Base-by-base conservation (phyloP, 495 filamentous ascomycete species). In the Aspergillus ellipticus region DNA sequence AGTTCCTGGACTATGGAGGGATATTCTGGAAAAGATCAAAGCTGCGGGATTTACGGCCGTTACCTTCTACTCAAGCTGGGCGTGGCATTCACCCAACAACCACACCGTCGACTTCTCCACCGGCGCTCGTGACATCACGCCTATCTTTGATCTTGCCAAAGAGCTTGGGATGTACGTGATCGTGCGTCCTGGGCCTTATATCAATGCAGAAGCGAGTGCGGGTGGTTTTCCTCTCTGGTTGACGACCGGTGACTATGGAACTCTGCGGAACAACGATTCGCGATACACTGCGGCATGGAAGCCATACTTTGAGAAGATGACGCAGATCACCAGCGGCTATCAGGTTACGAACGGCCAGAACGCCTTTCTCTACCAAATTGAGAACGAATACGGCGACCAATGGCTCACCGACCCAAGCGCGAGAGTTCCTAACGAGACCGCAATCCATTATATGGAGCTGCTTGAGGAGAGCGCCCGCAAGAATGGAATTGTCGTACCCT, bases 1-100 rank as follows among this genome's bases (percentile, higher is more conserved):
- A 0, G 81, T 83, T 5, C 83, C 82, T 1, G 78, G 74, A 15
- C 66, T 86, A 7, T 85, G 83, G 82, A 66, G 75, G 15, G 82
- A 85, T 61, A 70, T 85, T 20, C 70, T 85, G 1, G 74, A 86
- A 60, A 87, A 87, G 63, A 77, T 85, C 53, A 86, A 85, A 66
- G 82, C 84, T 11, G 75, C 80, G 15, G 82, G 83, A 6, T 81
- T 82, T 59, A 80, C 79, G 15, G 73, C 74, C 0, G 76, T 79
- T 45, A 74, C 80, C 16, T 75, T 85, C 56, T 85, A 85, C 62
- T 73, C 75, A 22, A 73, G 77, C 65, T 82, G 82, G 83, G 77
- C 75, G 7, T 84, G 79, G 61, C 82, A 85, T 58, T 76, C 74
- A 3, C 74, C 79, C 0, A 71, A 73, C 28, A 74, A 80, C 41